These are phyloP conservation scores for Starmerella kuoi DNA, from an alignment of 805 yeast species.

Conservation along the genomic window DNA sequence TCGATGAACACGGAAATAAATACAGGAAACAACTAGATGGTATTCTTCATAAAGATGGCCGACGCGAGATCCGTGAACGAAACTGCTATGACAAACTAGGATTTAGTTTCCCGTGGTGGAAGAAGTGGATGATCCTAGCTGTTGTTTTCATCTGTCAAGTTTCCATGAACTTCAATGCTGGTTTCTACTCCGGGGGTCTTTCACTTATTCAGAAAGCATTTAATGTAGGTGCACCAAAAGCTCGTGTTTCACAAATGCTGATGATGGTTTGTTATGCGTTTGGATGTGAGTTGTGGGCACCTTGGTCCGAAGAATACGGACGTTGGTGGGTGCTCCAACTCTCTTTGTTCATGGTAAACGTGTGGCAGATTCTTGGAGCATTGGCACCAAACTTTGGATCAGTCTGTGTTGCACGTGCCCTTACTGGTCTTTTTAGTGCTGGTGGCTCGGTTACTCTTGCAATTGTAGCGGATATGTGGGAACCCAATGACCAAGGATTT, in stretches of 20 bases:
- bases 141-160: constrained; percentile 32
- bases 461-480: constrained; percentile 46
- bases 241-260: constrained; percentile 39
- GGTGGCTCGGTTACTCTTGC: constrained; percentile 50
- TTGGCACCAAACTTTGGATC: constrained; percentile 44
- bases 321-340: constrained; percentile 44
- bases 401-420: constrained; percentile 44
- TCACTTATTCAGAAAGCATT: constrained; percentile 35
- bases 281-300: constrained; percentile 49
- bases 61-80: constrained; percentile 24
- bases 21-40: constrained; percentile 12
- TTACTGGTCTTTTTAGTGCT: constrained; percentile 49
- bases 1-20: constrained; percentile 10
- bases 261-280: constrained; percentile 46
- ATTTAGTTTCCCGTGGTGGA: constrained; percentile 27
- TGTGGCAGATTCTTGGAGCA: constrained; percentile 43
- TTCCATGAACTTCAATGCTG: constrained; percentile 35
- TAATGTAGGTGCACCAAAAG: constrained; percentile 32
- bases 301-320: constrained; percentile 57
- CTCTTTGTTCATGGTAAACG: constrained; percentile 37
- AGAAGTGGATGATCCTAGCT: constrained; percentile 31
- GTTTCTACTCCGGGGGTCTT: constrained; percentile 32
- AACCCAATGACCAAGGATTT: constrained; percentile 35
- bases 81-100: constrained; percentile 33
- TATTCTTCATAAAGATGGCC: constrained; percentile 17